A percentile compares a stretch with the other conserved stretches of the same genome.
Conservation (phyloP, 371 early-diverging fungal species). For the Paramicrosporidium saccamoebae region DNA sequence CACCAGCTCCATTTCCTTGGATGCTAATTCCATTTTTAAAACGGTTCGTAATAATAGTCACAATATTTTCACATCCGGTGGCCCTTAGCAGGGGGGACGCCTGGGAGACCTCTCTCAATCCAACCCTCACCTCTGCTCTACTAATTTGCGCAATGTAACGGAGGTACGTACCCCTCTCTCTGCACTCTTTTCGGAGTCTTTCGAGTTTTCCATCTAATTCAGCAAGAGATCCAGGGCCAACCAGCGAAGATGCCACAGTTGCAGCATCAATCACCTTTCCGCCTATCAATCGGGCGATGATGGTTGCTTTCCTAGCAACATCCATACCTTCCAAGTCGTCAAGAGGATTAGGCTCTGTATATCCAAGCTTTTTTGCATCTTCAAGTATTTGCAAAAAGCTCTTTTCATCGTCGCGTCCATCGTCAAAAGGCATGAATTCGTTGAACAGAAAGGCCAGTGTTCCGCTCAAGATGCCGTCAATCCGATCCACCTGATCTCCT, state of each 20-base stretch:
- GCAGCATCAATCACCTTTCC: too few species aligned
- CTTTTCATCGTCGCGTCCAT: slow-evolving; percentile 8
- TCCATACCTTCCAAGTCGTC: slow-evolving; percentile 94
- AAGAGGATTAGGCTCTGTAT: slow-evolving; percentile 92
- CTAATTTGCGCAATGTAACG: too few species aligned
- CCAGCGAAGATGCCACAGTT: too few species aligned
- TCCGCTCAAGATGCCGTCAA: slow-evolving; percentile 88
- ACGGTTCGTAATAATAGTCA: slow-evolving; percentile 63
- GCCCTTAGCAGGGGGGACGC: slow-evolving; percentile 79
- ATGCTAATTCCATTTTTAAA: slow-evolving; percentile 76
- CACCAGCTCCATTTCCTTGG: slow-evolving; percentile 87
- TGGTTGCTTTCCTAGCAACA: slow-evolving; percentile 74
- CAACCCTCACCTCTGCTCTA: too few species aligned
- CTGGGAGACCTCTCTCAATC: too few species aligned
- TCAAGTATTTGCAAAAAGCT: slow-evolving; percentile 57
- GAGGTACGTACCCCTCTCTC: too few species aligned
- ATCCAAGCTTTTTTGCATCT: slow-evolving; percentile 63
- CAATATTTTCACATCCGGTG: slow-evolving; percentile 84
- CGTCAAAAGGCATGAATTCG: slow-evolving; percentile 30
- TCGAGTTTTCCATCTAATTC: too few species aligned
- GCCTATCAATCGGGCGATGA: too few species aligned
- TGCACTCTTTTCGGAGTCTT: too few species aligned
- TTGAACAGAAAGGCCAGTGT: slow-evolving; percentile 84
- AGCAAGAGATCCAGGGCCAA: too few species aligned
- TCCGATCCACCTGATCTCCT: slow-evolving; percentile 52